Base-by-base conservation (phyloP, 192 early-diverging fungal species). In the Mortierella hygrophila region DNA sequence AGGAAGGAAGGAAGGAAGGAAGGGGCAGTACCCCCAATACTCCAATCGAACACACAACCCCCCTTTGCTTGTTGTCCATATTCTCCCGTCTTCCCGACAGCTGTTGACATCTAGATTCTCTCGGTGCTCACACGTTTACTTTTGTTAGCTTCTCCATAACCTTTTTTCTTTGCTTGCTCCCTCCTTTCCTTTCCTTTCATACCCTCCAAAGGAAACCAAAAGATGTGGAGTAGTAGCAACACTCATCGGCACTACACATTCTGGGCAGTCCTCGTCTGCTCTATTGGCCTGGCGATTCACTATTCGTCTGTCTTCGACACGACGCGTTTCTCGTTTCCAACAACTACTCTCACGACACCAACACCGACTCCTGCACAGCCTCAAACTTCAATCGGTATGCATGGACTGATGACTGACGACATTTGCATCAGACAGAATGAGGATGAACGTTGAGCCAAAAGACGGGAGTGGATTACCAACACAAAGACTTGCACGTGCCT, bases 241-340 rank as follows among this genome's bases (percentile, higher is more conserved):
- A 8, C 21, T 7, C 40, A 47, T 9, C 20, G 16, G 60, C 41
- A 42, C 10, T 68, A 40, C 38, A 23, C 55, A 3, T 32, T 49
- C 26, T 23, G 40, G 40, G 46, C 41, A n/a, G 52, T 42, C n/a
- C 37, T 74, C 73, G 37, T 32, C 49, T 74, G 73, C 52, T 74
- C 32, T n/a, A 49, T 74, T 26, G 73, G 23, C 60, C 26, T 65
- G 29, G 29, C 60, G 0, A 26, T 65, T 9, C 60, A 65, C 23
- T 40, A 40, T 37, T 37, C 70, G 63, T 70, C 23, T 32, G 13
- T 63, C 18, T 41, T 23, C 0, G 77, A 32, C 29, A 65, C n/a
- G 52, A 23, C 55, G 55, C 55, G 23, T 29, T 29, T 26, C n/a
- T 32, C 26, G n/a, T 4, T 29, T 3, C n/a, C 9, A 29, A 23